These are phyloP conservation scores for Scenedesmus sp. DNA, from an alignment of 163 green algal species.

Conservation along the genomic window DNA sequence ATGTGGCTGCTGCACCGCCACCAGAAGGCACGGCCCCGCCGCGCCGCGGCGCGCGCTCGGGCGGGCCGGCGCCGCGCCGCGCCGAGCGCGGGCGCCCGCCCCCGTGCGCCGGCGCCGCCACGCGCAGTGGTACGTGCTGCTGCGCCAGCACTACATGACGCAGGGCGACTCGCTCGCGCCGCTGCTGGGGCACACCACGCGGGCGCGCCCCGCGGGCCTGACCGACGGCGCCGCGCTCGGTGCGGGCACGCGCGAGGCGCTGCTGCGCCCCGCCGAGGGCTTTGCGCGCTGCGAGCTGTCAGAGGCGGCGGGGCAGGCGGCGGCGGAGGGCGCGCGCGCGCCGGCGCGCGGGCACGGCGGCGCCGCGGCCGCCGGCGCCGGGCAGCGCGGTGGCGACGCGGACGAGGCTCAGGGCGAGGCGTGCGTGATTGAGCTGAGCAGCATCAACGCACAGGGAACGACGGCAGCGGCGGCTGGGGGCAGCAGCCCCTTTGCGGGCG, in stretches of 20 bases:
- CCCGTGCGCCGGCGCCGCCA: not conserved
- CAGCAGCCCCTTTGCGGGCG: not conserved
- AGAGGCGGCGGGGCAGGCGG: not conserved
- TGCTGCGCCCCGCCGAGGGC: slow-evolving; percentile 1
- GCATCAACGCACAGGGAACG: too few relatives aligned
- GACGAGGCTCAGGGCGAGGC: too few relatives aligned
- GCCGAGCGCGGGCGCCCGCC: too few relatives aligned
- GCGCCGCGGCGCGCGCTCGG: not conserved
- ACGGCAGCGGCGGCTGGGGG: not conserved
- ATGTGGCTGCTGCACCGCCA: slow-evolving; percentile 39
- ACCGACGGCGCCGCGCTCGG: not conserved
- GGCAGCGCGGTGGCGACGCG: too few relatives aligned
- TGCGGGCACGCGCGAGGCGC: not conserved
- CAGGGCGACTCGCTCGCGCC: slow-evolving; percentile 29
- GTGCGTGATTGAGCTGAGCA: not conserved
- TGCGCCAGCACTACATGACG: slow-evolving; percentile 47
- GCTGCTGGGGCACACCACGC: slow-evolving; percentile 19
- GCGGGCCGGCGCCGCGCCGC: too few relatives aligned
- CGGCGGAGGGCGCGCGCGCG: not conserved
- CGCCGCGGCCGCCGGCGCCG: not conserved
- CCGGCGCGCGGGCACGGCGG: too few relatives aligned
- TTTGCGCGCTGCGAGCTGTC: slow-evolving; percentile 22
- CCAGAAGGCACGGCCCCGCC: slow-evolving; percentile 29
- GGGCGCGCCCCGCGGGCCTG: not conserved
- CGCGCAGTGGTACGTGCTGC: slow-evolving; percentile 43